Percentiles rank a stretch among this genome's conserved stretches.
phyloP scores from a whole-genome alignment of 257 asterid species.

The Fraxinus pennsylvanica region DNA sequence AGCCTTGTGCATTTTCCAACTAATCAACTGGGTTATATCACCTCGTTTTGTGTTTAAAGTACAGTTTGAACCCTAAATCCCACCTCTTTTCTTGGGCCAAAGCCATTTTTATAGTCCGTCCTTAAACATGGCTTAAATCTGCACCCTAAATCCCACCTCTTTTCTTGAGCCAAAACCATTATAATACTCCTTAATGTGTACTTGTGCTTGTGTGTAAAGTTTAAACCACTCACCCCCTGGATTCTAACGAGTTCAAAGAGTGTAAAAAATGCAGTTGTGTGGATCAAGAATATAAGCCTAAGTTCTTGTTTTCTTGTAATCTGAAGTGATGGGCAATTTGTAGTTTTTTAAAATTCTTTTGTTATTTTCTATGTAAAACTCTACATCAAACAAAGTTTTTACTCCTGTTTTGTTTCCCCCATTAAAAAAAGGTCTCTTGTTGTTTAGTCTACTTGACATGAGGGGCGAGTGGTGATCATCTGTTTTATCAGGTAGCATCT shows the following conservation, averaged over 20 bases:
- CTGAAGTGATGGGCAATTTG: background rate
- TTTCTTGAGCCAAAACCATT: constrained; percentile 28
- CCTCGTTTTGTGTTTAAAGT: constrained; percentile 35
- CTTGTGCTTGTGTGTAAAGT: constrained; percentile 2
- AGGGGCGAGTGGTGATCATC: too few species aligned
- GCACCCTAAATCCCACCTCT: constrained; percentile 16
- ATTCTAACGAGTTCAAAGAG: background rate
- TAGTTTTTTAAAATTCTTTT: background rate
- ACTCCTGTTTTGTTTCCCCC: too few species aligned
- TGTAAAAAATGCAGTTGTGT: background rate
- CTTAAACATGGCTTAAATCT: constrained; percentile 27
- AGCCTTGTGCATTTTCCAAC: background rate
- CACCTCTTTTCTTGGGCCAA: constrained; percentile 24
- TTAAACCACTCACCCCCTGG: background rate
- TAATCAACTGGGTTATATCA: background rate
- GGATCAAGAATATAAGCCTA: background rate
- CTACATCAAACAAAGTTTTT: too few species aligned
- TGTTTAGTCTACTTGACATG: too few species aligned
- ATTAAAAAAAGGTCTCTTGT: too few species aligned
- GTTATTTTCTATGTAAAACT: background rate
- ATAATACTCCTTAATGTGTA: constrained; percentile 28
- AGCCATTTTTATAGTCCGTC: constrained; percentile 27
- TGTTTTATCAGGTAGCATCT: too few species aligned
- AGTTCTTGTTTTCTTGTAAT: background rate
- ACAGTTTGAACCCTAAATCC: constrained; percentile 1